Evolutionary conservation across 2,329 filamentous ascomycete species (phyloP).

Genomic region (Apiospora hydei): DNA sequence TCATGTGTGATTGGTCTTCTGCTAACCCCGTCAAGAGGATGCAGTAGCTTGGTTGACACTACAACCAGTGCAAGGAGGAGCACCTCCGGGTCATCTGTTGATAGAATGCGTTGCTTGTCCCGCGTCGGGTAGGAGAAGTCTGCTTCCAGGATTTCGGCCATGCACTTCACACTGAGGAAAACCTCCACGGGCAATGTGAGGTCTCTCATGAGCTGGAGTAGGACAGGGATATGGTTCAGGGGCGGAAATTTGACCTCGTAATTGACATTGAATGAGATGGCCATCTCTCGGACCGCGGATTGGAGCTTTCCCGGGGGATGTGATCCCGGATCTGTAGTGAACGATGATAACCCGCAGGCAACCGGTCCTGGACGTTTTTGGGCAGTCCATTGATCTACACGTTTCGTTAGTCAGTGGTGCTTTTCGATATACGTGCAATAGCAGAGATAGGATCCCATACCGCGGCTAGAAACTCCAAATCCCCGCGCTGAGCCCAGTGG

Average conservation of each 20-base stretch:
- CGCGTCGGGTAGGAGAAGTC: slow-evolving; percentile 65
- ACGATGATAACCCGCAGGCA: slow-evolving; percentile 68
- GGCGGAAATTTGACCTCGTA: slow-evolving; percentile 76
- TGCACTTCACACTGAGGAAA: slow-evolving; percentile 63
- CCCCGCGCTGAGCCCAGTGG: slow-evolving; percentile 70
- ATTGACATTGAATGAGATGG: slow-evolving; percentile 69
- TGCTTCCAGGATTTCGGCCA: slow-evolving; percentile 59
- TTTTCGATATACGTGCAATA: background rate
- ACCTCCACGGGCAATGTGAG: slow-evolving; percentile 79
- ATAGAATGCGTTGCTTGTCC: slow-evolving; percentile 48
- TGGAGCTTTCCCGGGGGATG: slow-evolving; percentile 69
- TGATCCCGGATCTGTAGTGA: slow-evolving; percentile 61
- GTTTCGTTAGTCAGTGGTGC: background rate
- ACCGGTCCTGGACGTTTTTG: slow-evolving; percentile 67
- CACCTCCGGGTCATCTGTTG: slow-evolving; percentile 75
- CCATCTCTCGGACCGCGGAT: slow-evolving; percentile 65
- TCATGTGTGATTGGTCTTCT: slow-evolving; percentile 56
- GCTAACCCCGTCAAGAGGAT: slow-evolving; percentile 71
- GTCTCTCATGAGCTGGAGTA: slow-evolving; percentile 74
- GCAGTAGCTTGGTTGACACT: slow-evolving; percentile 79
- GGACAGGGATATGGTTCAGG: slow-evolving; percentile 72
- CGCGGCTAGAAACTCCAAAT: slow-evolving; percentile 76
- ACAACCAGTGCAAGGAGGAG: slow-evolving; percentile 75
- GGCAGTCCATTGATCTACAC: slow-evolving; percentile 64
- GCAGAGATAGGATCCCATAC: slow-evolving; percentile 49